These are phyloP conservation scores for Alternaria rosae DNA, from an alignment of 2,329 filamentous ascomycete genomes.

Conservation along the genomic window DNA sequence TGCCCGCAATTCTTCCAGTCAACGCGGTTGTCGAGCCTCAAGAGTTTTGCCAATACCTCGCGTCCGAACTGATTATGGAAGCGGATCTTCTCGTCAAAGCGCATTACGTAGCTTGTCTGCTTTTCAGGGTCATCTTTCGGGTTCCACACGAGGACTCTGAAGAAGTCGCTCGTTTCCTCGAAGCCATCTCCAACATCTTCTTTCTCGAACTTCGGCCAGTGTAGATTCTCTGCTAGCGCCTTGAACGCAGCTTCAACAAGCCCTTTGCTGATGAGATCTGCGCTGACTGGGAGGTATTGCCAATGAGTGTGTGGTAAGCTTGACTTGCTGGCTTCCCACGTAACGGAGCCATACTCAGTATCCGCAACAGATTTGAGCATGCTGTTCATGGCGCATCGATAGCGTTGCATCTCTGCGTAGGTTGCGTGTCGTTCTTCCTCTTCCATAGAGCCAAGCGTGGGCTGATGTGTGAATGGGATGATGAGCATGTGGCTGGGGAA, in stretches of 20 bases:
- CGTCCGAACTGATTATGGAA: constrained; percentile 94
- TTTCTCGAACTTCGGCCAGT: constrained; percentile 62
- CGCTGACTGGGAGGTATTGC: constrained; percentile 85
- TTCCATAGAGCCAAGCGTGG: constrained; percentile 74
- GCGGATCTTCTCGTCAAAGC: constrained; percentile 72
- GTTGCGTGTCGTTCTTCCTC: constrained; percentile 66
- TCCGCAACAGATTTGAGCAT: constrained; percentile 68
- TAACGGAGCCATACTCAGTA: constrained; percentile 77
- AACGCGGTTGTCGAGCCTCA: constrained; percentile 78
- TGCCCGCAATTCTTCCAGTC: constrained; percentile 88
- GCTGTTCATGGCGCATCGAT: constrained; percentile 76
- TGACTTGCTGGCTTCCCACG: constrained; percentile 87
- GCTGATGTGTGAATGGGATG: constrained; percentile 82
- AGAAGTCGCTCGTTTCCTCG: constrained; percentile 67
- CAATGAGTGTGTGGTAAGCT: constrained; percentile 89
- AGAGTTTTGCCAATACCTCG: constrained; percentile 84
- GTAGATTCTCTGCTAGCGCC: constrained; percentile 81
- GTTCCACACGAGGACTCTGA: constrained; percentile 82
- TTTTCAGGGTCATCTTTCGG: constrained; percentile 61
- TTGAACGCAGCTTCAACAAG: constrained; percentile 89
- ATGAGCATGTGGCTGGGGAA: constrained; percentile 91
- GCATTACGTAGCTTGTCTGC: constrained; percentile 76
- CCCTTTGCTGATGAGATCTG: constrained; percentile 71
- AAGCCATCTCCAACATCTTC: constrained; percentile 52
- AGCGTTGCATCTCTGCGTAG: constrained; percentile 82